Evolutionary conservation across 257 asterid genomes (phyloP).

Genomic region (Penstemon barbatus): DNA sequence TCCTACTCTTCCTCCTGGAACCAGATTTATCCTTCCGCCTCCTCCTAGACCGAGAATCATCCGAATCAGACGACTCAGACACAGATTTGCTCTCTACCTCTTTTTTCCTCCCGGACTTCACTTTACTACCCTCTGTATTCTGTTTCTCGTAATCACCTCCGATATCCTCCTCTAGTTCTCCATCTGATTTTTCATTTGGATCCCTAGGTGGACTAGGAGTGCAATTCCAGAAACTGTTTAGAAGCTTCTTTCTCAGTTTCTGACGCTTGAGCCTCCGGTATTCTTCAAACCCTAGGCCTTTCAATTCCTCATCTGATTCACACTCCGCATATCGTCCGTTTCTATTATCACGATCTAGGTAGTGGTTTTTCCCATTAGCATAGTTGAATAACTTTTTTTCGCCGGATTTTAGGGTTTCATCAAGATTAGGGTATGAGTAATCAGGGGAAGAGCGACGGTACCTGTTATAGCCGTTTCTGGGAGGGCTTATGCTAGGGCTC

Average conservation of each 20-base stretch:
- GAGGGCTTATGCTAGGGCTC: conserved; percentile 55
- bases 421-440: conserved; percentile 51
- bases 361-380: conserved; percentile 41
- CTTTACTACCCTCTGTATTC: conserved; percentile 24
- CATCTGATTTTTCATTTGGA: conserved; percentile 52
- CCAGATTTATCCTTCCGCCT: conserved; percentile 42
- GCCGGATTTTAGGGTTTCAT: conserved; percentile 32
- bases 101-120: conserved; percentile 29
- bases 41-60: conserved; percentile 51
- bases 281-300: conserved; percentile 68
- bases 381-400: conserved; percentile 30
- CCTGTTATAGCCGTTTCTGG: conserved; percentile 42
- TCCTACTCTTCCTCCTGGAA: conserved; percentile 42
- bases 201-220: conserved; percentile 96
- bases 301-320: conserved; percentile 85
- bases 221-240: conserved; percentile 61
- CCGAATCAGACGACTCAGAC: conserved; percentile 53
- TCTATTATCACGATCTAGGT: conserved; percentile 64
- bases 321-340: conserved; percentile 45
- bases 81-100: conserved; percentile 37
- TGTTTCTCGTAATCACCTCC: conserved; percentile 39
- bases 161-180: conserved; percentile 45
- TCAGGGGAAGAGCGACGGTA: conserved; percentile 71
- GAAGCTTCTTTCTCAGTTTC: conserved; percentile 64
- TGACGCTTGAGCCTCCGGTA: conserved; percentile 82